Evolutionary conservation across 2,329 filamentous ascomycete genomes (phyloP).

Genomic region (Aspergillus sergii): DNA sequence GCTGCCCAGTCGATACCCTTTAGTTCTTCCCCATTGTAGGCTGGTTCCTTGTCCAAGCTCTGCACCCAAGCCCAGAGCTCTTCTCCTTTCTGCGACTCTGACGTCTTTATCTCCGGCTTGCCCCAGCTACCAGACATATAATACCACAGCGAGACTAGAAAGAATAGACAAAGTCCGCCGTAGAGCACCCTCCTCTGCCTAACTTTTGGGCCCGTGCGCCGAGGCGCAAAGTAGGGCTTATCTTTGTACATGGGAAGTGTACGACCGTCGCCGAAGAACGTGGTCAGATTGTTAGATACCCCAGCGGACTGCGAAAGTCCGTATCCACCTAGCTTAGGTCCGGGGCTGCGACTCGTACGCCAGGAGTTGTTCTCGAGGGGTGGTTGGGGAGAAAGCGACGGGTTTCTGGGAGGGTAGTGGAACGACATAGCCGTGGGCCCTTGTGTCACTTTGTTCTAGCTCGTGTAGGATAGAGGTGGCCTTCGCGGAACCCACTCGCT

Average conservation of each 20-base stretch:
- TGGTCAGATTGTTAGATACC: conserved; percentile 64
- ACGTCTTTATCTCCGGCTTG: conserved; percentile 23
- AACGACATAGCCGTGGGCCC: conserved; percentile 51
- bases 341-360: conserved; percentile 54
- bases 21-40: conserved; percentile 26
- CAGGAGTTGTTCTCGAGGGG: conserved; percentile 66
- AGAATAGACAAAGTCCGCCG: conserved; percentile 57
- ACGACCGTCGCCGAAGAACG: conserved; percentile 64
- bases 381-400: conserved; percentile 67
- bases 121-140: conserved; percentile 39
- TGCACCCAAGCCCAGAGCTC: conserved; percentile 61
- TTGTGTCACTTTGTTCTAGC: conserved; percentile 6
- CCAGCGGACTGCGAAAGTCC: conserved; percentile 44
- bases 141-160: conserved; percentile 67
- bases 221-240: conserved; percentile 74
- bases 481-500: neutral
- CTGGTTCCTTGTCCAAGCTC: conserved; percentile 49
- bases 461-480: neutral
- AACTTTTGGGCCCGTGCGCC: conserved; percentile 59
- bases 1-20: conserved; percentile 70
- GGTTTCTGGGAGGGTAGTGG: conserved; percentile 68
- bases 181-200: conserved; percentile 67
- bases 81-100: conserved; percentile 37
- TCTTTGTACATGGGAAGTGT: conserved; percentile 97
- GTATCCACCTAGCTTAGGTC: conserved; percentile 45